Evolutionary conservation across 2,329 filamentous ascomycete genomes (phyloP), one percentile per base, ranked within the genome.

Genomic region (Fusarium sp.): DNA sequence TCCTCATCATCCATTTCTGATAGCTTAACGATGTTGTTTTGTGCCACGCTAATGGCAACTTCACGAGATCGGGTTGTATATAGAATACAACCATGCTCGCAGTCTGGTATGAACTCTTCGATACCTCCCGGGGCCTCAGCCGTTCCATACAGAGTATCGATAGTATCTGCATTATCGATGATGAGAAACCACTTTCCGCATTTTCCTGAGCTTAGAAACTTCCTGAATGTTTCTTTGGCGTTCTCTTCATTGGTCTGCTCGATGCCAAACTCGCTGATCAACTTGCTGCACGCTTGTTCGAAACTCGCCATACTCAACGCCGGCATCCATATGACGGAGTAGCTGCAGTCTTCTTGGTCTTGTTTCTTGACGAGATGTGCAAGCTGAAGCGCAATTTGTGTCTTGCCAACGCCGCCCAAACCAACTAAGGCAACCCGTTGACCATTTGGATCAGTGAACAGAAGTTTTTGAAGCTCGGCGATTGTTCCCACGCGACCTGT

Each of bases 111-210:
- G 10, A 50, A 59, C 1, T 42, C 1, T 2, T 20, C 1, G 8
- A 63, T 38, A 2, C 63, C 81, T 81, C 12, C 48, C 4, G 16
- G 28, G 28, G 14, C 12, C 26, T 36, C 9, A 6, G 20, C 8
- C 4, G 13, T 55, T n/a, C 45, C 39, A 2, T 42, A 44, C 0
- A 56, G 80, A 55, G 15, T 81, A 39, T 11, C 78, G 68, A 61
- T 60, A 31, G 85, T 80, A 39, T 87, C 84, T 0, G 81, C 82
- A 62, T 86, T 86, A 54, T 85, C 81, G 11, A 85, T 68, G 5
- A 86, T 73, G 2, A 86, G 69, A 41, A 86, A 72, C 83, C 82
- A 86, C 38, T 67, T 75, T 12, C 81, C 79, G 1, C 75, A 61
- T 7, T 54, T 61, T n/a, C 76, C 69, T 1, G 75, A 79, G 44